A percentile compares a stretch with the other conserved stretches of the same genome.
Conservation (phyloP, 1,139 yeast species). For the Yamadazyma atmosphaerica region DNA sequence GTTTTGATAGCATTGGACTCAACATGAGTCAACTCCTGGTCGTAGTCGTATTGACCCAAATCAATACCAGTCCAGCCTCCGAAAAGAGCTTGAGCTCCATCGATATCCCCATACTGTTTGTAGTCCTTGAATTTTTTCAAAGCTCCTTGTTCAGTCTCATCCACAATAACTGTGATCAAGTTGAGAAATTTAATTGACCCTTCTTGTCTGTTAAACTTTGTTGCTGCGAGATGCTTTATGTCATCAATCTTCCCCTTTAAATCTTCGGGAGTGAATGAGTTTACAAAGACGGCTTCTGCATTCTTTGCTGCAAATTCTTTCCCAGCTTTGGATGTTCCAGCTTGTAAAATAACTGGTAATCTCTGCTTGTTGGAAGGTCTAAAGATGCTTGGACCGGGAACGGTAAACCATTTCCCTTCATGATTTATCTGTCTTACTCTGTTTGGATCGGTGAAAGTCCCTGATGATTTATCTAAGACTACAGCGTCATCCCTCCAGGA, state of each 20-base stretch:
- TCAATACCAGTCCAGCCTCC: conserved; percentile 42
- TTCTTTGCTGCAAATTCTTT: conserved; percentile 45
- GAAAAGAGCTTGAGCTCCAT: conserved; percentile 40
- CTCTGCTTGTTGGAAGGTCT: conserved; percentile 45
- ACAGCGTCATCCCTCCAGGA: conserved; percentile 51
- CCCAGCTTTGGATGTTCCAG: conserved; percentile 48
- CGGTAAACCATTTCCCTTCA: conserved; percentile 39
- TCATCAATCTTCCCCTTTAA: conserved; percentile 28
- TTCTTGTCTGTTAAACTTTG: conserved; percentile 33
- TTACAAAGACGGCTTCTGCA: conserved; percentile 44
- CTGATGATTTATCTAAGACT: conserved; percentile 29
- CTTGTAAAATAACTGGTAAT: conserved; percentile 47
- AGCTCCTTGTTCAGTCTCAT: conserved; percentile 37
- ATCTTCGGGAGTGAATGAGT: conserved; percentile 29
- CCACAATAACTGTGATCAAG: conserved; percentile 33
- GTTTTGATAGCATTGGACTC: conserved; percentile 32
- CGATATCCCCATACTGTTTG: conserved; percentile 33
- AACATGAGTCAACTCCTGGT: conserved; percentile 28
- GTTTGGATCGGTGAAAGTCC: conserved; percentile 40
- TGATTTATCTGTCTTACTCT: conserved; percentile 41
- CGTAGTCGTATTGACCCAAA: conserved; percentile 27
- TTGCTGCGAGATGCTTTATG: conserved; percentile 29
- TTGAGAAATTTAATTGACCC: conserved; percentile 37
- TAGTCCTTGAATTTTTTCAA: conserved; percentile 28
- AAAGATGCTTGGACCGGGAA: conserved; percentile 47